Percentiles rank a stretch among this genome's conserved stretches.
Conservation (phyloP, 805 yeast species). For the Myxozyma kluyveri region DNA sequence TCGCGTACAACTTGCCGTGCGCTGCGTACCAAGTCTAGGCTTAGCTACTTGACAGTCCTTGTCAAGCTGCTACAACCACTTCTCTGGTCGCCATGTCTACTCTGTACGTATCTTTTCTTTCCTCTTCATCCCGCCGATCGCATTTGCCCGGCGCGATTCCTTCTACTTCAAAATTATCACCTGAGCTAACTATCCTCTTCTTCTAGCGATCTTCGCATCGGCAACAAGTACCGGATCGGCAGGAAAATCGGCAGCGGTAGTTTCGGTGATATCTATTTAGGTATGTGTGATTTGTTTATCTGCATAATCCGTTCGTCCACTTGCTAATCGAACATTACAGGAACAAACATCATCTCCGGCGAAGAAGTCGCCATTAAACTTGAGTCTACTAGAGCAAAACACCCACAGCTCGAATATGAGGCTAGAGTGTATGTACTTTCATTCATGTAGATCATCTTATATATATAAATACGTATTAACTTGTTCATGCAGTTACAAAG, state of each 20-base stretch:
- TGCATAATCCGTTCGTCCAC: background rate
- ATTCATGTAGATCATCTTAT: background rate
- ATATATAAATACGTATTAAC: background rate
- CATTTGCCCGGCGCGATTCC: background rate
- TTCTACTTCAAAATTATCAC: background rate
- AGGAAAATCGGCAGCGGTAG: slow-evolving; percentile 96
- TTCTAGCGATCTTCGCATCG: slow-evolving; percentile 69
- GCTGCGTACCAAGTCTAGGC: too few species aligned
- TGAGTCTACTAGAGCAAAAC: slow-evolving; percentile 85
- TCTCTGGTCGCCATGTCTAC: slow-evolving; percentile 2
- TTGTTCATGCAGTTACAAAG: slow-evolving; percentile 55
- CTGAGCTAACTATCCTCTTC: slow-evolving; percentile 8
- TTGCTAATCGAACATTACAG: slow-evolving; percentile 33
- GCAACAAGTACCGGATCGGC: slow-evolving; percentile 90
- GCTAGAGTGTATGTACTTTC: slow-evolving; percentile 60
- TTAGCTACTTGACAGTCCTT: too few species aligned
- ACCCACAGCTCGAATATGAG: slow-evolving; percentile 95
- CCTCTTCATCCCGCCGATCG: background rate
- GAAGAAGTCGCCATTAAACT: slow-evolving; percentile 97
- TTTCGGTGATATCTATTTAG: slow-evolving; percentile 92
- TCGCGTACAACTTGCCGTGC: too few species aligned
- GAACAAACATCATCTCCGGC: slow-evolving; percentile 90
- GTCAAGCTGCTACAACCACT: background rate
- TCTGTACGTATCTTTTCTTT: slow-evolving; percentile 1
- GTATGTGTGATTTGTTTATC: slow-evolving; percentile 28